Conservation (phyloP, 805 yeast genomes). For the Huiozyma naganishii region DNA sequence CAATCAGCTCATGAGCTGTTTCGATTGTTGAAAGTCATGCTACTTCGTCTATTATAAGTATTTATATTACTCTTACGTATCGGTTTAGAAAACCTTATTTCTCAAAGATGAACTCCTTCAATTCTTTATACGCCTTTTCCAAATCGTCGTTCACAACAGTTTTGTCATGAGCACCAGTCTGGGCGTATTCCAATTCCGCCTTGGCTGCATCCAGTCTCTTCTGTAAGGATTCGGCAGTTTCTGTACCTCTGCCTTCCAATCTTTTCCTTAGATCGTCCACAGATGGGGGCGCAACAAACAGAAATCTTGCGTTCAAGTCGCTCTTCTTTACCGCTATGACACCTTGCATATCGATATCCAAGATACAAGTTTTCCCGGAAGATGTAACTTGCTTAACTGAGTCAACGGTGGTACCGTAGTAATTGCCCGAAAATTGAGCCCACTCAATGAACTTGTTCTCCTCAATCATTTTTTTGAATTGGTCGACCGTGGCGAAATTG, state of each 20-base stretch:
- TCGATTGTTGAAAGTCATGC: too few species aligned
- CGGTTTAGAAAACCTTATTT: not conserved
- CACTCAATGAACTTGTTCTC: constrained; percentile 81
- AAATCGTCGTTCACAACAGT: constrained; percentile 85
- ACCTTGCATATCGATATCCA: constrained; percentile 99
- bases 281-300: constrained; percentile 90
- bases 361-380: constrained; percentile 67
- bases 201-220: constrained; percentile 82
- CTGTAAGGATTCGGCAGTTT: constrained; percentile 71
- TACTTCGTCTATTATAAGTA: too few species aligned
- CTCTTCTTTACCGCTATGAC: constrained; percentile 84
- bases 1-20: too few species aligned
- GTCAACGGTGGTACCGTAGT: constrained; percentile 86
- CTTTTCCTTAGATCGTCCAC: constrained; percentile 66
- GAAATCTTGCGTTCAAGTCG: constrained; percentile 68
- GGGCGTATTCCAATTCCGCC: constrained; percentile 80
- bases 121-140: constrained; percentile 75
- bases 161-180: constrained; percentile 86
- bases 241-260: constrained; percentile 87
- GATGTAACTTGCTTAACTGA: constrained; percentile 56
- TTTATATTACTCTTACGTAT: too few species aligned
- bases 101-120: constrained; percentile 64
- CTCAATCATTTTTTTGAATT: constrained; percentile 66
- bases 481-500: constrained; percentile 72
- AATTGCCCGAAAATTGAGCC: constrained; percentile 97